phyloP scores from a whole-genome alignment of 768 basidiomycete species.

The Lactarius hengduanensis region DNA sequence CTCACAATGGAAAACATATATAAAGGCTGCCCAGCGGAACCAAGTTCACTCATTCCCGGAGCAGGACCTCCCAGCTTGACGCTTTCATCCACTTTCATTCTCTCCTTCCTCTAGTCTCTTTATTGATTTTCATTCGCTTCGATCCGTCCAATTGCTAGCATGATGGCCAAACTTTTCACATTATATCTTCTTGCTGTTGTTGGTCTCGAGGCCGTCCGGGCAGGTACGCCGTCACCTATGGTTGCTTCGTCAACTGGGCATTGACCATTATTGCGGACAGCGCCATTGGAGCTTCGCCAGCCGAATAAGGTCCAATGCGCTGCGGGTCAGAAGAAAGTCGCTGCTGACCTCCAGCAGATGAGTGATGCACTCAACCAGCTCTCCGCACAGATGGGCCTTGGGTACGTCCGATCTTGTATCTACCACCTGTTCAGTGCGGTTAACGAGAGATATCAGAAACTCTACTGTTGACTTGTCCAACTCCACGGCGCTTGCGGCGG shows the following conservation, averaged over 20 bases:
- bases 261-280: conserved; percentile 3
- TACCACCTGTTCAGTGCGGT: not conserved
- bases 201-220: conserved; percentile 8
- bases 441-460: not conserved
- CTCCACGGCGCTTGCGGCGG: not conserved
- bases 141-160: conserved; percentile 16
- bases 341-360: conserved; percentile 9
- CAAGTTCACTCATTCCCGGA: not conserved
- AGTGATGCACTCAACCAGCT: not conserved
- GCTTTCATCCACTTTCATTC: conserved; percentile 1
- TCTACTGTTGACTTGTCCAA: not conserved
- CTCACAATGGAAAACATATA: not conserved
- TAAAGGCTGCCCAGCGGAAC: not conserved
- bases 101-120: not conserved
- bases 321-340: not conserved
- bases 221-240: conserved; percentile 11
- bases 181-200: conserved; percentile 17
- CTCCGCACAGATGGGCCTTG: conserved; percentile 6
- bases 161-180: conserved; percentile 17
- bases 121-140: conserved; percentile 3
- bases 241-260: not conserved
- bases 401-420: not conserved
- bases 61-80: conserved; percentile 25
- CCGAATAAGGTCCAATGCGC: not conserved
- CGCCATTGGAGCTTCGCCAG: not conserved